These are phyloP conservation scores for Mycena vulgaris DNA, from an alignment of 768 basidiomycete species.

Conservation along the genomic window DNA sequence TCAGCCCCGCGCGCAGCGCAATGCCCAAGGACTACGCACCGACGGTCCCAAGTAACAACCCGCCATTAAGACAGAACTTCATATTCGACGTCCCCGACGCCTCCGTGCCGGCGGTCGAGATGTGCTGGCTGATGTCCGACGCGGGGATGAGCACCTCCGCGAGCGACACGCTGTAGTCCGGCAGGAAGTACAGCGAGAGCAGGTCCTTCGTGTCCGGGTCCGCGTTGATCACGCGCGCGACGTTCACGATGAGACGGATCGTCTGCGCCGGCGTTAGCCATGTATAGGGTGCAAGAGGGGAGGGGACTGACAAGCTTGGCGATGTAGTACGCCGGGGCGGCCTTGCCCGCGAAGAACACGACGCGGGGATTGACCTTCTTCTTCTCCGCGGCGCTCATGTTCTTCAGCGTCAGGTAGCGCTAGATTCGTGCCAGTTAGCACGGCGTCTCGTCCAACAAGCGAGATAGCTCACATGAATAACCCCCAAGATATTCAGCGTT, in stretches of 20 bases:
- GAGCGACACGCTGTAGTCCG: conserved; percentile 92
- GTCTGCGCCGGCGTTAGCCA: conserved; percentile 60
- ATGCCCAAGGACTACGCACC: conserved; percentile 52
- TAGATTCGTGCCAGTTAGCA: conserved; percentile 45
- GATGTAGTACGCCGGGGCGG: conserved; percentile 95
- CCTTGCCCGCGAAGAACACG: conserved; percentile 98
- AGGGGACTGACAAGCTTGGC: conserved; percentile 80
- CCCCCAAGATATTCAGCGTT: conserved; percentile 93
- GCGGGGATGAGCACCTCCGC: conserved; percentile 93
- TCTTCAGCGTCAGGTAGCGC: conserved; percentile 89
- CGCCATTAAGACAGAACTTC: conserved; percentile 94
- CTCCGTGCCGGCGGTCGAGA: conserved; percentile 97
- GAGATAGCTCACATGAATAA: conserved; percentile 76
- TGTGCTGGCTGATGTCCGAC: conserved; percentile 95
- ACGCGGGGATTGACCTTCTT: conserved; percentile 89
- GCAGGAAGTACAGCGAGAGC: conserved; percentile 93
- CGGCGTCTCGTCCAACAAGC: neutral
- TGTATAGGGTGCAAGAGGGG: neutral
- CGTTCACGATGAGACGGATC: conserved; percentile 95
- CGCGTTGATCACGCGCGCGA: conserved; percentile 82
- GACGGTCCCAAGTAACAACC: conserved; percentile 88
- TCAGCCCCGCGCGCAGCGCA: neutral
- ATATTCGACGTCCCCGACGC: conserved; percentile 88
- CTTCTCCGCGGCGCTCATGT: conserved; percentile 81
- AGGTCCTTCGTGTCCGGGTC: conserved; percentile 92